Evolutionary conservation across 148 eudicot species (phyloP).

Genomic region (Spergularia marina): DNA sequence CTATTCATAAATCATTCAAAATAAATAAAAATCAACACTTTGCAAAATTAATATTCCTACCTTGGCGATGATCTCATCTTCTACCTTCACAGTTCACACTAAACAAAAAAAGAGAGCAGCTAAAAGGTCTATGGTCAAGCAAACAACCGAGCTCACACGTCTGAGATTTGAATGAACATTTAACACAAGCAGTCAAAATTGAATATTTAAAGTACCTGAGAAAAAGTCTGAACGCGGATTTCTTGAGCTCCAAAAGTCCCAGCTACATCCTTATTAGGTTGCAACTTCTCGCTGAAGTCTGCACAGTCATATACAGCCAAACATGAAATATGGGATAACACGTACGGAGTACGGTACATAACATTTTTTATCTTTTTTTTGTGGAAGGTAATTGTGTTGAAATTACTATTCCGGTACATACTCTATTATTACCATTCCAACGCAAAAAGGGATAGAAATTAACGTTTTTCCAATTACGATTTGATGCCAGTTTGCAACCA

Average conservation of each 20-base stretch:
- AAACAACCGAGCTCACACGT: background rate
- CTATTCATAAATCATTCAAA: background rate
- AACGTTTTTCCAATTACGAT: background rate
- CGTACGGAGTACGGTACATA: background rate
- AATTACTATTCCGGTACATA: too few relatives aligned
- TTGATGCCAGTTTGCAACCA: background rate
- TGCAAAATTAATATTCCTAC: background rate
- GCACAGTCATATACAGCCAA: background rate
- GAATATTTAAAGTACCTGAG: conserved; percentile 10
- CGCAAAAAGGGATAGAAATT: background rate
- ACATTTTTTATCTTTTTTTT: background rate
- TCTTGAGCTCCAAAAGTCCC: background rate
- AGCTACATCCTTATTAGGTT: background rate
- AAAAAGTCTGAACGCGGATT: conserved; percentile 1
- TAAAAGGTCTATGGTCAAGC: background rate
- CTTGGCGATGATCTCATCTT: background rate
- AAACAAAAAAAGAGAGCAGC: background rate
- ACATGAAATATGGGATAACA: background rate
- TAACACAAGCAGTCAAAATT: background rate
- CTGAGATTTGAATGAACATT: background rate
- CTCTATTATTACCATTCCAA: background rate
- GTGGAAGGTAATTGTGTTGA: background rate
- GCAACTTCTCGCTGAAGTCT: background rate
- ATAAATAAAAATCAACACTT: background rate
- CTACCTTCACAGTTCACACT: background rate